These are phyloP conservation scores for Medicago ruthenica DNA, from an alignment of 306 rosid species.

Conservation along the genomic window DNA sequence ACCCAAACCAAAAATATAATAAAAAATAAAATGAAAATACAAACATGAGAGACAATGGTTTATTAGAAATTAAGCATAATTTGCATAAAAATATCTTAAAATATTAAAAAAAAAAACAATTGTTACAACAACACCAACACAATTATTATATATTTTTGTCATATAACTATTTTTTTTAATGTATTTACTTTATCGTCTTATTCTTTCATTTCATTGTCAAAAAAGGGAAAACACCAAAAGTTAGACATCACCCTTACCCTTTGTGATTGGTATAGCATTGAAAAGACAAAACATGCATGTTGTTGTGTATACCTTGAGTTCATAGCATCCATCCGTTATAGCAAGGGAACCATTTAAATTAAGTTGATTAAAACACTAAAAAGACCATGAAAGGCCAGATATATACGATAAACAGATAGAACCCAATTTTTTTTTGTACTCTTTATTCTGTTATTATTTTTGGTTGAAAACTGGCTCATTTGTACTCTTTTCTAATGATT, in stretches of 20 bases:
- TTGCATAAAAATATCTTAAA: not conserved
- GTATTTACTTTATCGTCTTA: not conserved
- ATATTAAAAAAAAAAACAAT: not conserved
- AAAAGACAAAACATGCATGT: not conserved
- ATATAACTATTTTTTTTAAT: not conserved
- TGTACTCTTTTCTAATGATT: too few species aligned
- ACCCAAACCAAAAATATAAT: not conserved
- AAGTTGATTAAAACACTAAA: too few species aligned
- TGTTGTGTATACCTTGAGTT: not conserved
- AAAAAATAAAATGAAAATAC: too few species aligned
- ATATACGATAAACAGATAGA: too few species aligned
- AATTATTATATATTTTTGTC: not conserved
- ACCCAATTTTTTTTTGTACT: too few species aligned
- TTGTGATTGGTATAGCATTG: not conserved
- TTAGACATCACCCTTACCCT: not conserved
- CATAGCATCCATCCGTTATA: not conserved
- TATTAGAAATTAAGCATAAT: not conserved
- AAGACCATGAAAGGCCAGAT: not conserved
- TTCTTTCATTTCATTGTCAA: not conserved
- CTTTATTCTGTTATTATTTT: too few species aligned
- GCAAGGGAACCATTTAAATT: not conserved
- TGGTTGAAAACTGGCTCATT: too few species aligned
- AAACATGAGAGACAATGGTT: not conserved
- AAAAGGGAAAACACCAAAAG: not conserved
- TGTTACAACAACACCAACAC: not conserved